Evolutionary conservation across 352 stramenopile genomes (phyloP).

Genomic region (Aphanomyces euteiches): DNA sequence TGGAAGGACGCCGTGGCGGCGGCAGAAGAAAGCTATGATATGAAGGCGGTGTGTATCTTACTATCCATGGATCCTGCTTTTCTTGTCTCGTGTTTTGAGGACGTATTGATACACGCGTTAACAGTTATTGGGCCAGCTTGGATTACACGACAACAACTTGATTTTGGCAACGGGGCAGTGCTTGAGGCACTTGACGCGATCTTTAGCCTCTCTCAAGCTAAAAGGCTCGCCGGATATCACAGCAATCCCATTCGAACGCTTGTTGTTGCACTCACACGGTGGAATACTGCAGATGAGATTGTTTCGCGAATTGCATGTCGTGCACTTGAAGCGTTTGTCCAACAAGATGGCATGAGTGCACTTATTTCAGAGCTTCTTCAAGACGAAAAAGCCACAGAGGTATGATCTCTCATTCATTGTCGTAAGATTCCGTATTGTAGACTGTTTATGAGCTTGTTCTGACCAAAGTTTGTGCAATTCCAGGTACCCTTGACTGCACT

Average conservation of each 20-base stretch:
- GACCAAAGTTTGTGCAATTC: constrained; percentile 13
- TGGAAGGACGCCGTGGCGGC: constrained; percentile 17
- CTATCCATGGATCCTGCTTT: not conserved
- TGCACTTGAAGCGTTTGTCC: constrained; percentile 3
- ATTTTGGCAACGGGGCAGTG: not conserved
- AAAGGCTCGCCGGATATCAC: not conserved
- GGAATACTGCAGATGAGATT: not conserved
- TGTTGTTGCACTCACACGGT: constrained; percentile 11
- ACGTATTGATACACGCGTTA: constrained; percentile 5
- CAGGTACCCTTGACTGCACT: not conserved
- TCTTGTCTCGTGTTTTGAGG: not conserved
- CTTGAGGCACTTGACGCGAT: constrained; percentile 16
- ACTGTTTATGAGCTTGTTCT: not conserved
- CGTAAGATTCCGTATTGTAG: not conserved
- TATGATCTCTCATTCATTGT: not conserved
- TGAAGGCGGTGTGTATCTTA: not conserved
- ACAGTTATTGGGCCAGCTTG: constrained; percentile 14
- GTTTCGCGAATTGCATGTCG: not conserved
- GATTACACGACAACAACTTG: not conserved
- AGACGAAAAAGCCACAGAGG: not conserved
- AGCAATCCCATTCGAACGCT: not conserved
- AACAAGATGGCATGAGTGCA: not conserved
- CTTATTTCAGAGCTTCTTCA: not conserved
- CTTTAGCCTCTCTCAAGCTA: not conserved
- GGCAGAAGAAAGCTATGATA: constrained; percentile 19